Base-by-base conservation (phyloP, 2,329 filamentous ascomycete species). In the Xylariaceae sp. region DNA sequence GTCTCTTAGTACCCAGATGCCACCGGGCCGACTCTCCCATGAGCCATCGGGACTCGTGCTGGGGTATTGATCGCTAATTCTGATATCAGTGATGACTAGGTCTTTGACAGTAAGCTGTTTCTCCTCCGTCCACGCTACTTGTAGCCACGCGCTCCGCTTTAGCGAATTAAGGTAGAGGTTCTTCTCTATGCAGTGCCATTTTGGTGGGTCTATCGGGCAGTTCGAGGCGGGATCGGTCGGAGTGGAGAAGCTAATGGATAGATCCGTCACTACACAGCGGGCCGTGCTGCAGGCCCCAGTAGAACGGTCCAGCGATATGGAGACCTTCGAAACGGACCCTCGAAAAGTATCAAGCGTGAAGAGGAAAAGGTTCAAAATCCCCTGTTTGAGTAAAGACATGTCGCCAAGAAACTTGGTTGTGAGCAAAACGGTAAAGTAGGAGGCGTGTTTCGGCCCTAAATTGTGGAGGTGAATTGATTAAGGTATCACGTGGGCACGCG, bases 141-240 rank as follows among this genome's bases (percentile, higher is more conserved):
- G 68, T 87, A 85, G 43, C 90, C 74, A 71, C 83, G 90, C 49
- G 83, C 84, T 73, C 79, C 84, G 45, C 78, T 82, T 45, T 85
- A 75, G 82, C 83, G 88, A 55, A 80, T 82, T n/a, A 76, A 90
- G 76, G 66, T 87, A 87, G 2, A 90, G 78, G 65, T 90, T 87
- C 69, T 90, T 90, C 60, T 89, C 83, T 47, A 90, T 77, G 41
- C 84, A 82, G 64, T 85, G 80, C 87, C 87, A 90, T 69, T 48
- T n/a, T 17, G 23, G 39, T 1, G 39, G 23, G 39, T 17, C 8
- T 17, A 17, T 23, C 12, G 21, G 23, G 14, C 21, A 43, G 14
- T 21, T 2, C 23, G 23, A 43, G 23, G 23, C 23, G n/a, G 23
- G 21, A 43, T 43, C 14, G 23, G 39, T 28, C 7, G 39, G 11